Evolutionary conservation across 306 rosid genomes (phyloP).

Genomic region (Acacia melanoxylon): DNA sequence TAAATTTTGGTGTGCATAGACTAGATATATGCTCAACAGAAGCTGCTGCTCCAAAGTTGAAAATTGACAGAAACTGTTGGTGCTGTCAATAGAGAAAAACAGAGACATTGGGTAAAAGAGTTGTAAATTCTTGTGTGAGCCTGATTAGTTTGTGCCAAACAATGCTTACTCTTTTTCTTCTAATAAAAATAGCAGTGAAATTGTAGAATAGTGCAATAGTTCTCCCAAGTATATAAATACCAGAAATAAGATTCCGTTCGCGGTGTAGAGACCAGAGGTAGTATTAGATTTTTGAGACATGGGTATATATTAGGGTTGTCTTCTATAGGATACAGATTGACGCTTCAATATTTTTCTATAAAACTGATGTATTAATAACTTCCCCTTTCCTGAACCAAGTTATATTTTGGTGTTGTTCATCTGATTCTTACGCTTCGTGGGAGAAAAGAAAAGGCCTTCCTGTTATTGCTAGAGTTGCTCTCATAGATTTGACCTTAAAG

Average conservation of each 20-base stretch:
- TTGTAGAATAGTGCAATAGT: not conserved
- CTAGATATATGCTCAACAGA: conserved; percentile 17
- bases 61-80: conserved; percentile 21
- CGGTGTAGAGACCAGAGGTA: too few relatives aligned
- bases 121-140: not conserved
- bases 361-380: too few relatives aligned
- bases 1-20: conserved; percentile 42
- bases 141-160: conserved; percentile 1
- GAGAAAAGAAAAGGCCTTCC: too few relatives aligned
- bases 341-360: too few relatives aligned
- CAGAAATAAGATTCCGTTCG: not conserved
- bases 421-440: too few relatives aligned
- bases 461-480: too few relatives aligned
- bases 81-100: conserved; percentile 17
- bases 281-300: too few relatives aligned
- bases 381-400: too few relatives aligned
- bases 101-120: not conserved
- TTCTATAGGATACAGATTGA: too few relatives aligned
- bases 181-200: not conserved
- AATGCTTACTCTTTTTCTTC: not conserved
- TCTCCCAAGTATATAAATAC: not conserved
- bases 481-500: too few relatives aligned
- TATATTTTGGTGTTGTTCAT: too few relatives aligned
- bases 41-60: conserved; percentile 23
- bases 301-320: too few relatives aligned